A percentile compares a stretch with the other conserved stretches of the same genome.
These are phyloP conservation scores for Apodospora peruviana DNA, from an alignment of 495 filamentous ascomycete genomes.

Conservation along the genomic window DNA sequence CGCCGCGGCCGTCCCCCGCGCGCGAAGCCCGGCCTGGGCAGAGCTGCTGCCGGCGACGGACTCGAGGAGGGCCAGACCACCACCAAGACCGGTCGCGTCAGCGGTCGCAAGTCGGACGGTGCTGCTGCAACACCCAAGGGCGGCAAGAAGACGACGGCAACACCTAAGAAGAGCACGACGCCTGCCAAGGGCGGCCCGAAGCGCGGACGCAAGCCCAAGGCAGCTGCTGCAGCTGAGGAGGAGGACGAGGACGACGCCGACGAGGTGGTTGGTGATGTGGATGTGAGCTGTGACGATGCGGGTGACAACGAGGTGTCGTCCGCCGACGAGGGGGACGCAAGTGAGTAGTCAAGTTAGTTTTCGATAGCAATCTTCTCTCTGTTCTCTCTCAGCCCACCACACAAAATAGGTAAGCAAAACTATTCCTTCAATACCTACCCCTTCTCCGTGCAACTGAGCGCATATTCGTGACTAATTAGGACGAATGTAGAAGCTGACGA, in stretches of 20 bases:
- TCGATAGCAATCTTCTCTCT: not conserved
- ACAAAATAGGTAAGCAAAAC: not conserved
- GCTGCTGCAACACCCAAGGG: constrained; percentile 1
- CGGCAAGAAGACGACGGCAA: constrained; percentile 3
- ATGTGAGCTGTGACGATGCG: too few relatives aligned
- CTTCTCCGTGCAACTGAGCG: not conserved
- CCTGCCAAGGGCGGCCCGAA: constrained; percentile 25
- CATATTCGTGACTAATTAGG: not conserved
- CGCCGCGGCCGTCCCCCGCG: constrained; percentile 35
- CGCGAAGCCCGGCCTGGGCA: constrained; percentile 10
- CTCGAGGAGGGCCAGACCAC: not conserved
- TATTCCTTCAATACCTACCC: not conserved
- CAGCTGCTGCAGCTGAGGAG: constrained; percentile 16
- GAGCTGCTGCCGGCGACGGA: constrained; percentile 1
- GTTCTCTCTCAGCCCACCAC: not conserved
- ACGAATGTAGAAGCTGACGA: not conserved
- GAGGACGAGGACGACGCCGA: constrained; percentile 17
- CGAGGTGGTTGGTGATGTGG: constrained; percentile 2
- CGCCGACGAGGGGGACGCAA: constrained; percentile 12
- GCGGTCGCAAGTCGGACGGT: constrained; percentile 1
- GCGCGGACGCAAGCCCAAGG: constrained; percentile 7
- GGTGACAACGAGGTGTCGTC: constrained; percentile 18
- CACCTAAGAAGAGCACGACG: constrained; percentile 13
- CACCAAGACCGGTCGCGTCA: not conserved
- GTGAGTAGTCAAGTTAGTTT: constrained; percentile 11